Evolutionary conservation across 352 stramenopile species (phyloP), one percentile per base, ranked within the genome.

Genomic region (Phytopythium vexans): DNA sequence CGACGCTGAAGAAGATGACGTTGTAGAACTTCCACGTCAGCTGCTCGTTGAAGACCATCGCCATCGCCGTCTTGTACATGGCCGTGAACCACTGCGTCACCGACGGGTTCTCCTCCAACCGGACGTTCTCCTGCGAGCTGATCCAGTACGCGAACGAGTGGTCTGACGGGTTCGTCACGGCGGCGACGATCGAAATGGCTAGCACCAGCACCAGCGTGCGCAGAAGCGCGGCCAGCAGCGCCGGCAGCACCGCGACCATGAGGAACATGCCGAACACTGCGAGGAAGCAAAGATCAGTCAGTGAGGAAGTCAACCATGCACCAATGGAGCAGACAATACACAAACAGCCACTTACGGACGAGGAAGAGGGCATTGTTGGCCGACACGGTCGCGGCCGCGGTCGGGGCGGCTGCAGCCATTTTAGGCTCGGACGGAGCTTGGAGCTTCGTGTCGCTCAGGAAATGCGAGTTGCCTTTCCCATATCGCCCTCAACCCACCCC

Each of bases 251-350:
- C n/a, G 72, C 75, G 12, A 76, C 64, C 50, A 71, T 70, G 45
- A 90, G 73, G 57, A 90, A 90, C 74, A 86, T 84, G 14, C 80
- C 80, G 16, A 90, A 71, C 6, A 68, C 80, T 90, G 37, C 32
- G 8, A 39, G 12, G 47, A 44, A 51, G 45, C 11, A 34, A 8
- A 47, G 27, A 16, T 41, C 4, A 36, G 8, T 12, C 27, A 43
- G 16, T 15, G 43, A 31, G 35, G 33, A n/a, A 31, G 16, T 1
- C 52, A n/a, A 10, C 32, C 33, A 10, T 52, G 8, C 3, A 33
- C 34, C 47, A 43, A 40, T 1, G 36, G 42, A 15, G 10, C 32
- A 33, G 14, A 21, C 31, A 50, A 33, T 16, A 51, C 58, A 50
- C 63, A 54, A 58, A 21, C 4, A 0, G 4, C 12, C 7, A 60